Evolutionary conservation across 352 stramenopile genomes (phyloP).

Genomic region (Poterioochromonas sp.): DNA sequence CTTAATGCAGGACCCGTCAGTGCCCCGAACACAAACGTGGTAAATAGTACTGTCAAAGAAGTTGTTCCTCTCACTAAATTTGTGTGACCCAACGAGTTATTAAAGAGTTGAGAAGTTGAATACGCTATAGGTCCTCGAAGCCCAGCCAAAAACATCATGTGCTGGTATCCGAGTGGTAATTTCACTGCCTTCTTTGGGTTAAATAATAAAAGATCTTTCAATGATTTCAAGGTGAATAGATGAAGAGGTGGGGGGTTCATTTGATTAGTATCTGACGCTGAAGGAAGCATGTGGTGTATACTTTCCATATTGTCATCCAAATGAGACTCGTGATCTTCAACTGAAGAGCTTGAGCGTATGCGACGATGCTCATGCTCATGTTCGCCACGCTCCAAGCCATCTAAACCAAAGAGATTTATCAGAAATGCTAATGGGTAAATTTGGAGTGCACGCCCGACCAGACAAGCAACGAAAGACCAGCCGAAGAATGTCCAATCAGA

Average conservation of each 20-base stretch:
- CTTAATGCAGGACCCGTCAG: not conserved
- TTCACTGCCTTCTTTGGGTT: too few species aligned
- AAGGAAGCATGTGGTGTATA: too few species aligned
- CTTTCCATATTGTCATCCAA: too few species aligned
- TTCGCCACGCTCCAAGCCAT: not conserved
- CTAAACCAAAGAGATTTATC: not conserved
- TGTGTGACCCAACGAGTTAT: slow-evolving; percentile 52
- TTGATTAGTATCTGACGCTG: too few species aligned
- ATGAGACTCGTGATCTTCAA: too few species aligned
- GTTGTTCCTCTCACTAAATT: not conserved
- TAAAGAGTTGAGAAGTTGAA: slow-evolving; percentile 71
- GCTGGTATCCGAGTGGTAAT: not conserved
- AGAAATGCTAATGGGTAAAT: not conserved
- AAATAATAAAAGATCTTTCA: too few species aligned
- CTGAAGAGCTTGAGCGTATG: not conserved
- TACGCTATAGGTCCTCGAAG: slow-evolving; percentile 82
- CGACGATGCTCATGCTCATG: too few species aligned
- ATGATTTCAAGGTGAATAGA: too few species aligned
- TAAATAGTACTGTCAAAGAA: not conserved
- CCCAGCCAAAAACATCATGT: slow-evolving; percentile 76
- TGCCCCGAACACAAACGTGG: not conserved
- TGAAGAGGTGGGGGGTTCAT: too few species aligned
- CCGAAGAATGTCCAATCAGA: too few species aligned
- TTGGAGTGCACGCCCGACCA: not conserved
- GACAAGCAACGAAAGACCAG: not conserved